A percentile compares a stretch with the other conserved stretches of the same genome.
These are phyloP conservation scores for Pseudocercospora pini-densiflorae DNA, from an alignment of 2,329 filamentous ascomycete genomes.

Conservation along the genomic window DNA sequence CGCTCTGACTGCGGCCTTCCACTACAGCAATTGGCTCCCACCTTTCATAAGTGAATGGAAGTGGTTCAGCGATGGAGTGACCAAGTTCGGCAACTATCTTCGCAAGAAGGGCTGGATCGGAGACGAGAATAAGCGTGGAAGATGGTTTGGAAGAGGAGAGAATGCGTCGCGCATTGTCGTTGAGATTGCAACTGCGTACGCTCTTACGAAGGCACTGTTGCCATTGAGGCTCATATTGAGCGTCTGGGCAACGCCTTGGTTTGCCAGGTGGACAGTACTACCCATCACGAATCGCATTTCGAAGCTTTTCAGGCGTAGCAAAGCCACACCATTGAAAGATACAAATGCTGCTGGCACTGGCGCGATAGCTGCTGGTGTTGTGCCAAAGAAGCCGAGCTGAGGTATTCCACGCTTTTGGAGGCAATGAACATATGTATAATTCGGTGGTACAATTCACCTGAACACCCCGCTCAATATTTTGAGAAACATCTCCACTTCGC, in stretches of 20 bases:
- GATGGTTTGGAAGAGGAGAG: constrained; percentile 46
- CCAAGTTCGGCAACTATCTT: constrained; percentile 78
- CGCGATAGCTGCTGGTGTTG: constrained; percentile 39
- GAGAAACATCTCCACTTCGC: background rate
- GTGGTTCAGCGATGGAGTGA: constrained; percentile 66
- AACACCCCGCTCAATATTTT: background rate
- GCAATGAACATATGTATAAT: too few species aligned
- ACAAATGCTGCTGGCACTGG: constrained; percentile 40
- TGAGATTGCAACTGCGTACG: constrained; percentile 84
- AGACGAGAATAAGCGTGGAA: constrained; percentile 34
- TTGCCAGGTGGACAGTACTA: constrained; percentile 69
- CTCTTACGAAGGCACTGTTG: constrained; percentile 83
- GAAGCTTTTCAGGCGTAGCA: constrained; percentile 44
- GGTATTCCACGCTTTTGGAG: background rate
- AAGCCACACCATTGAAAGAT: constrained; percentile 13
- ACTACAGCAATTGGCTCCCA: constrained; percentile 78
- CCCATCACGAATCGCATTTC: constrained; percentile 49
- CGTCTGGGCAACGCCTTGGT: constrained; percentile 91
- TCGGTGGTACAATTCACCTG: too few species aligned
- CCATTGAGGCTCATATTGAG: constrained; percentile 77
- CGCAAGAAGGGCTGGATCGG: constrained; percentile 81
- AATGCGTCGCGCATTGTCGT: constrained; percentile 60
- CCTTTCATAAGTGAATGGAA: constrained; percentile 57
- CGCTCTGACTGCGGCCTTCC: constrained; percentile 75
- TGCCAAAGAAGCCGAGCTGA: constrained; percentile 30